Evolutionary conservation across 2,329 filamentous ascomycete species (phyloP), one percentile per base, ranked within the genome.

Genomic region (Trichoderma citrinoviride): DNA sequence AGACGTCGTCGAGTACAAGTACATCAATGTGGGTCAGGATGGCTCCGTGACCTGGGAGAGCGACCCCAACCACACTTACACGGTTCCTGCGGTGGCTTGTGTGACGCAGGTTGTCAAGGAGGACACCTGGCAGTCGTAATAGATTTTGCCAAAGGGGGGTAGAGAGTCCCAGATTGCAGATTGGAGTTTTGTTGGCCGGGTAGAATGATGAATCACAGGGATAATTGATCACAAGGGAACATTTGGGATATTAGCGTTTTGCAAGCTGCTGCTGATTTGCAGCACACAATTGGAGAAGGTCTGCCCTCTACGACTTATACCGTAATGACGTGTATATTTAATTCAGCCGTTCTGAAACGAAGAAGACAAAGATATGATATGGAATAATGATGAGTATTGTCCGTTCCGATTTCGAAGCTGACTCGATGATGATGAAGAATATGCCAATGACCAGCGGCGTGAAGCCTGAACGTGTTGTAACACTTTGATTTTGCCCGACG

Each of bases 11-110:
- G 71, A 86, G 77, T 92, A 91, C 75, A 91, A 92, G 78, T 92
- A 86, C 72, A 83, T 92, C 70, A 83, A 85, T 56, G 81, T 88
- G 47, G 79, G 80, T 65, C 71, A 75, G 1, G 81, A 84, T 69
- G 85, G 87, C 0, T 77, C 77, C 0, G 76, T 89, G 8, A 80
- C 76, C 2, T 92, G 89, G 89, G 89, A 92, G 77, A 79, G 77
- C 55, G 88, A 89, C 56, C 80, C 82, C 0, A 83, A 86, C 72
- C 81, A 79, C 50, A 71, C 67, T 2, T 76, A 74, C 64, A 72
- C 71, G 10, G 74, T 76, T 15, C 74, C 74, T 49, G 47, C 47
- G 40, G 70, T 69, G 67, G 69, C 73, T 1, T 77, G 76, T 61
- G 69, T 70, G 17, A 73, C 70, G 10, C 68, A 67, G 23, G 73